Evolutionary conservation across 116 monocot species (phyloP), one percentile per base, ranked within the genome.

Genomic region (Papilionanthe hybrid): DNA sequence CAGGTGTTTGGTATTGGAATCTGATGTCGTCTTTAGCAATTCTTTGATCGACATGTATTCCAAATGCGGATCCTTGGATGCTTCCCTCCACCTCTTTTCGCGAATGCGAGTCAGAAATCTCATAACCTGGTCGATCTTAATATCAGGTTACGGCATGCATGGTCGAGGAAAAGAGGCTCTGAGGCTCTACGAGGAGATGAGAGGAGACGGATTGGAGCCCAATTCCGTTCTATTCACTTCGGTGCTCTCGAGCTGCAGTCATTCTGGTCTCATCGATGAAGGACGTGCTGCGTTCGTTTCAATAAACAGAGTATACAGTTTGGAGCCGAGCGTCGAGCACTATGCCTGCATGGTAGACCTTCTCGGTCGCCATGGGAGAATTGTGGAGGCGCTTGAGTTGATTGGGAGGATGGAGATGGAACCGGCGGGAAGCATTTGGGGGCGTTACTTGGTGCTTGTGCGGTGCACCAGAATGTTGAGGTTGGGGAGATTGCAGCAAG

Each of bases 321-420:
- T 90, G 13, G 37, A 72, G 15, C 95, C 92, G 0, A 30, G 80
- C 55, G 67, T 79, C 5, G 90, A 95, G 82, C 95, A 92, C 69
- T 90, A 89, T 76, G 92, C 95, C 44, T 95, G 92, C 60, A 88
- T 95, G 85, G 92, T 91, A n/a, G 92, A 91, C 49, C 88, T 95
- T 29, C 78, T 95, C 0, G 82, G 89, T 7, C 92, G 95, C 30
- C 41, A 58, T 23, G 92, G 92, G n/a, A 47, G 44, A 13, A 78
- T 92, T 9, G 30, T 67, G 53, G 89, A 89, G 75, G 91, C 95
- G 63, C 28, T 87, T 15, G 66, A 32, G 10, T 43, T 89, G 37
- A 85, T 91, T 72, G 29, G 71, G 44, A 81, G 2, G 42, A 94
- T 92, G 90, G 86, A 83, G 0, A 83, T 86, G 83, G 90, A 92